phyloP scores from a whole-genome alignment of 2,329 filamentous ascomycete genomes.

The Talaromyces sp. region DNA sequence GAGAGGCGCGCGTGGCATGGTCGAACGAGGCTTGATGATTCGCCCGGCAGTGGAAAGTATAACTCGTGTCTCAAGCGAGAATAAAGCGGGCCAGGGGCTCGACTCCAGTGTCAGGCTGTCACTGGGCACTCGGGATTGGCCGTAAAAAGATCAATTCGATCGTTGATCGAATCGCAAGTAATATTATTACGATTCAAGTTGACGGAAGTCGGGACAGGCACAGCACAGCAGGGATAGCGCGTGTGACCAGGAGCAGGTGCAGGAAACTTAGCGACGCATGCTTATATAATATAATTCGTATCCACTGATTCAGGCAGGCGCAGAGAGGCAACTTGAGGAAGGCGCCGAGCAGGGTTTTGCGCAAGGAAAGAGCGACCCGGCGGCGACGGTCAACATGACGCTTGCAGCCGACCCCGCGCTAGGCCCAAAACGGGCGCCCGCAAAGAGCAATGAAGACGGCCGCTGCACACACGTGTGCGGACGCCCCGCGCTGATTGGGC shows the following conservation, averaged over 20 bases:
- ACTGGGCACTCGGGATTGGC: neutral
- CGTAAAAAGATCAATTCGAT: neutral
- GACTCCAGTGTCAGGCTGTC: neutral
- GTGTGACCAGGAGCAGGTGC: too few relatives aligned
- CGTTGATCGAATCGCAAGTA: neutral
- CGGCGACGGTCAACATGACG: neutral
- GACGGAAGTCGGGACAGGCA: neutral
- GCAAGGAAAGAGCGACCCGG: neutral
- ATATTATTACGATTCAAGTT: neutral
- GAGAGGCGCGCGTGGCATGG: neutral
- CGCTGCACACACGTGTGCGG: neutral
- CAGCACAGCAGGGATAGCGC: neutral
- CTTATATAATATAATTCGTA: neutral
- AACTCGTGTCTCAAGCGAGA: too few relatives aligned
- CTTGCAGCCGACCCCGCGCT: neutral
- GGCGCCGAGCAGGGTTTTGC: neutral
- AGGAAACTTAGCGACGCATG: neutral
- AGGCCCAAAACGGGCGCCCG: neutral
- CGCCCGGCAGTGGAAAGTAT: neutral
- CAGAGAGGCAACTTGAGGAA: neutral
- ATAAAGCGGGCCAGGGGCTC: too few relatives aligned
- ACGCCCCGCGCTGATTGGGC: neutral
- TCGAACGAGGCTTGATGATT: neutral
- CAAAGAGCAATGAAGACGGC: neutral
- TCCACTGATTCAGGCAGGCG: too few relatives aligned